These are phyloP conservation scores for Paraleonurus japonicus DNA, from an alignment of 257 asterid genomes.

Conservation along the genomic window DNA sequence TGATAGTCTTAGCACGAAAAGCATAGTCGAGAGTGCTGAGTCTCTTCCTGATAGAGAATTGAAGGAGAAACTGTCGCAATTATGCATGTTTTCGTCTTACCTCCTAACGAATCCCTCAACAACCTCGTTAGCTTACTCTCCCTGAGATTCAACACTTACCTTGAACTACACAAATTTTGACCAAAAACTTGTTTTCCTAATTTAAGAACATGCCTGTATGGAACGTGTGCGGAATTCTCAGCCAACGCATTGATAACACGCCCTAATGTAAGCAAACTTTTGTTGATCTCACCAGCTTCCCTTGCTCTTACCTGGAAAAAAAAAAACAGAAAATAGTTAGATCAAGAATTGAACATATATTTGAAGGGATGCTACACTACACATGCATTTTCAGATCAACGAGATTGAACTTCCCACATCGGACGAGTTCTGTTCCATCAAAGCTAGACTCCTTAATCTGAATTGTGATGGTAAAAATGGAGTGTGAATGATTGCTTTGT, in stretches of 20 bases:
- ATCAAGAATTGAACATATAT: background rate
- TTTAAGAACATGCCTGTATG: conserved; percentile 44
- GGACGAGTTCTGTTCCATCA: conserved; percentile 49
- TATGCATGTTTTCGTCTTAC: conserved; percentile 61
- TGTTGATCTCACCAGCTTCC: conserved; percentile 72
- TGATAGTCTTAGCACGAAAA: conserved; percentile 52
- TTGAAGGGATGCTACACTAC: background rate
- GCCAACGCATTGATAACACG: conserved; percentile 58
- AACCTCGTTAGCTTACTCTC: conserved; percentile 68
- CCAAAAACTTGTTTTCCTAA: background rate
- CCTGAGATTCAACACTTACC: conserved; percentile 29
- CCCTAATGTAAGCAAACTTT: conserved; percentile 62
- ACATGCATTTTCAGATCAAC: conserved; percentile 73
- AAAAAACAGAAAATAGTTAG: too few relatives aligned
- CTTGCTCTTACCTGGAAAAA: conserved; percentile 57
- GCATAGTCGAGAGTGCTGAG: conserved; percentile 67
- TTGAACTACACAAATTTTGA: background rate
- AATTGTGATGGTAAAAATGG: conserved; percentile 51
- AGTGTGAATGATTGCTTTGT: conserved; percentile 62
- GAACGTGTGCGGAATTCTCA: conserved; percentile 56
- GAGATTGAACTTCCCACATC: conserved; percentile 58
- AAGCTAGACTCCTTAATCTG: conserved; percentile 40
- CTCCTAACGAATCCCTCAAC: conserved; percentile 62
- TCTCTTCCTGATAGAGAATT: conserved; percentile 56
- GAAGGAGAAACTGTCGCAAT: conserved; percentile 66